Conservation (phyloP, 2,329 filamentous ascomycete species). For the Diaporthe citri region DNA sequence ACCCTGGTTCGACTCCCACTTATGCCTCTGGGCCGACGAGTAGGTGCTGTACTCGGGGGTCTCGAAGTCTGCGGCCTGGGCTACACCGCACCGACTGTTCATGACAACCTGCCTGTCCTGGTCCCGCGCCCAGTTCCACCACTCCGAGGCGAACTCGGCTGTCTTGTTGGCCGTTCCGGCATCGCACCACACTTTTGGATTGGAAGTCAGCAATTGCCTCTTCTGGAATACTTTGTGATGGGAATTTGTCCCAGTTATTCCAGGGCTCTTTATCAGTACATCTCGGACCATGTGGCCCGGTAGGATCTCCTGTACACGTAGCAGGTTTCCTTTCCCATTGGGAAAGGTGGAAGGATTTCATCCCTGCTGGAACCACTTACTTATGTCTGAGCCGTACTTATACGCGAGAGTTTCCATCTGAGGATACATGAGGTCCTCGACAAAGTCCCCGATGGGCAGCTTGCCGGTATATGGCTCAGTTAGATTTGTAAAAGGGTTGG, state of each 20-base stretch:
- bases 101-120: conserved; percentile 64
- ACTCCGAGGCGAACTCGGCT: conserved; percentile 54
- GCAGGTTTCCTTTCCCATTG: neutral
- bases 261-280: neutral
- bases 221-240: conserved; percentile 10
- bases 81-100: conserved; percentile 68
- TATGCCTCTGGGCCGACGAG: conserved; percentile 61
- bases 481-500: conserved; percentile 58
- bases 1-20: conserved; percentile 71
- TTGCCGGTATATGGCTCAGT: conserved; percentile 58
- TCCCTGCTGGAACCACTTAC: conserved; percentile 10
- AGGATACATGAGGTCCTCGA: conserved; percentile 58
- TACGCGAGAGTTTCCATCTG: conserved; percentile 61
- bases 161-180: conserved; percentile 58
- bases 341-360: conserved; percentile 6
- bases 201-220: conserved; percentile 24
- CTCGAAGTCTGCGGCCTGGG: conserved; percentile 66
- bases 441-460: conserved; percentile 55
- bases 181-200: conserved; percentile 60
- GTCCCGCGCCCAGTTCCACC: conserved; percentile 55
- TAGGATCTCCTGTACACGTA: neutral
- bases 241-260: neutral
- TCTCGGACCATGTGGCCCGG: neutral
- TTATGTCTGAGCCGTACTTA: conserved; percentile 58
- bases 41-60: conserved; percentile 70